A percentile compares a stretch with the other conserved stretches of the same genome.
Conservation (phyloP, 768 basidiomycete genomes). For the Trametes gibbosa region DNA sequence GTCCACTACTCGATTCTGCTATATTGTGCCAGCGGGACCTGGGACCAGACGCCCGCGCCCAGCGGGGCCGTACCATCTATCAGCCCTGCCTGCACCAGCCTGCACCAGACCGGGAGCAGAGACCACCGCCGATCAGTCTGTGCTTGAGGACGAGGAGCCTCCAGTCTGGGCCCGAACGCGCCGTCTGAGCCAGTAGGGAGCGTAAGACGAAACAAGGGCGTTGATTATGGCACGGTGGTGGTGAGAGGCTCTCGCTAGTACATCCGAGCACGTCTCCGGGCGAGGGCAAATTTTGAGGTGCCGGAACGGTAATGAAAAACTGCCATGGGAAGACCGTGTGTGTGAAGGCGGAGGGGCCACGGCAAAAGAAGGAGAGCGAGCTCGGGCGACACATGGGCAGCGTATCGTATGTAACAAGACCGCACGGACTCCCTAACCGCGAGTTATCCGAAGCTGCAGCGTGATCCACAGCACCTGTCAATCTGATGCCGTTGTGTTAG, state of each 20-base stretch:
- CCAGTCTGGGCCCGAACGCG: not conserved
- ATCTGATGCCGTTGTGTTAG: not conserved
- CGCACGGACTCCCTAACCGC: not conserved
- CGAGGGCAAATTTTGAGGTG: not conserved
- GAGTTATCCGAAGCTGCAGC: not conserved
- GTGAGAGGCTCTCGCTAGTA: not conserved
- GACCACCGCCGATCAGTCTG: not conserved
- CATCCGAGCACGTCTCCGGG: slow-evolving; percentile 6
- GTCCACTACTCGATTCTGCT: not conserved
- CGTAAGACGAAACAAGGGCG: not conserved
- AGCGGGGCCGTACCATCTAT: not conserved
- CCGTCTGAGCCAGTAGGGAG: too few relatives aligned
- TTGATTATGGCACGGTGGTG: not conserved
- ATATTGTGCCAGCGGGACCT: not conserved
- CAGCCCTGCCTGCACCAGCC: slow-evolving; percentile 3
- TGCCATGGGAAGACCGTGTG: slow-evolving; percentile 2
- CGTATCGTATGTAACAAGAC: not conserved
- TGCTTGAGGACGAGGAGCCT: not conserved
- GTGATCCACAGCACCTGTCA: not conserved
- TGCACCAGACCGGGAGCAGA: not conserved
- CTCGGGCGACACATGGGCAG: not conserved
- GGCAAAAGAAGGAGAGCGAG: not conserved
- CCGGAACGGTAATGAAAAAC: slow-evolving; percentile 11
- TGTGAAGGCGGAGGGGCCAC: not conserved
- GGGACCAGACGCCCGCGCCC: not conserved